Conservation (phyloP, 257 asterid genomes). For the Salvia hispanica region DNA sequence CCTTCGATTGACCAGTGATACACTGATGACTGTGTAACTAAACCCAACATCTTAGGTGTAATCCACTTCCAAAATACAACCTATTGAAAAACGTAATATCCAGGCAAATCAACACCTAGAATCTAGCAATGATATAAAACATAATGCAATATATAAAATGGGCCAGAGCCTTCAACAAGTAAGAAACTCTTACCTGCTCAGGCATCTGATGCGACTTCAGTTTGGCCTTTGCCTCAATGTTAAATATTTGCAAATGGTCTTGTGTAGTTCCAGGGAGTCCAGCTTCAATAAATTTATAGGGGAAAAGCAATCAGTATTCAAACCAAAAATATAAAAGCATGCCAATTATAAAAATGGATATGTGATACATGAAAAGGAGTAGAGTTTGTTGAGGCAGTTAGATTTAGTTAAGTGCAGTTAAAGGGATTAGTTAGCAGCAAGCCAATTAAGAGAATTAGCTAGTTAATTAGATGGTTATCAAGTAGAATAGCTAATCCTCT, state of each 20-base stretch:
- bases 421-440: too few species aligned
- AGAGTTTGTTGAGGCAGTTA: too few species aligned
- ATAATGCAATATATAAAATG: constrained; percentile 4
- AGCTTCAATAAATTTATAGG: constrained; percentile 47
- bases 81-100: constrained; percentile 39
- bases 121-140: constrained; percentile 4
- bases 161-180: constrained; percentile 10
- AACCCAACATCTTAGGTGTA: constrained; percentile 82
- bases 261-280: constrained; percentile 89
- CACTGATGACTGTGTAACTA: constrained; percentile 84
- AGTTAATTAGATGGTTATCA: too few species aligned
- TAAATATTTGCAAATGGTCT: constrained; percentile 94
- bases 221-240: constrained; percentile 88
- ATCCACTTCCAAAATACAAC: constrained; percentile 98
- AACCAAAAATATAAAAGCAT: constrained; percentile 12
- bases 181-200: constrained; percentile 67
- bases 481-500: too few species aligned
- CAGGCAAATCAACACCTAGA: constrained; percentile 20
- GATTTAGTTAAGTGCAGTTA: too few species aligned
- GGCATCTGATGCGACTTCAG: constrained; percentile 96
- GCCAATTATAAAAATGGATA: not conserved
- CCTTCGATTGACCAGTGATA: constrained; percentile 98
- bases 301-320: constrained; percentile 10
- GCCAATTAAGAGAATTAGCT: too few species aligned
- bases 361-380: too few species aligned